These are phyloP conservation scores for Solanum chacoense DNA, from an alignment of 305 asterid genomes.

Conservation along the genomic window DNA sequence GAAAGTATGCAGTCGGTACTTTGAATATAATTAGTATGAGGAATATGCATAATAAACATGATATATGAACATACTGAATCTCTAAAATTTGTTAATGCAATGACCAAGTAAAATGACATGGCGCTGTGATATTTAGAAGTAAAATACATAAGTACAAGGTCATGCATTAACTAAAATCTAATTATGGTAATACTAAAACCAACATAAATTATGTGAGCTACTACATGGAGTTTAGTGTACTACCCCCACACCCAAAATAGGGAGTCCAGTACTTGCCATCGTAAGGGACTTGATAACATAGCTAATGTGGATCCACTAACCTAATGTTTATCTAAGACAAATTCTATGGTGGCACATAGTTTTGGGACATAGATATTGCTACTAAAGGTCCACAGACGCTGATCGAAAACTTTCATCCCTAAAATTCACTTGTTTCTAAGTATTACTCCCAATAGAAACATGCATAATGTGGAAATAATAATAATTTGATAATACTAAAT, in stretches of 20 bases:
- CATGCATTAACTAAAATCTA: not conserved
- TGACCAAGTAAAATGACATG: not conserved
- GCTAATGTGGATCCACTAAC: not conserved
- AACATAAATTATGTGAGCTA: not conserved
- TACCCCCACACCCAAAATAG: not conserved
- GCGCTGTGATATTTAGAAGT: not conserved
- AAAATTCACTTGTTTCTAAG: not conserved
- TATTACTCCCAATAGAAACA: not conserved
- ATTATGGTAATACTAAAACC: not conserved
- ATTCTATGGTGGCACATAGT: not conserved
- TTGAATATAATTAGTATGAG: not conserved
- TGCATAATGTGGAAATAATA: too few species aligned
- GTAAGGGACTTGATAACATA: not conserved
- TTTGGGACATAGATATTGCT: not conserved
- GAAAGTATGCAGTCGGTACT: not conserved
- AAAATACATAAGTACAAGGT: not conserved
- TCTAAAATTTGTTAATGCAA: not conserved
- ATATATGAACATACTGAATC: too few species aligned
- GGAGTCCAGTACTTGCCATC: not conserved
- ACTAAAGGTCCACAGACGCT: not conserved
- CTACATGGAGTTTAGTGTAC: not conserved
- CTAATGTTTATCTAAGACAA: not conserved
- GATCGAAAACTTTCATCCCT: not conserved
- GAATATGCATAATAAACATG: not conserved
- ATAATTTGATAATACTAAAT: not conserved